These are phyloP conservation scores for Boletus sp. DNA, from an alignment of 768 basidiomycete genomes.

Conservation along the genomic window DNA sequence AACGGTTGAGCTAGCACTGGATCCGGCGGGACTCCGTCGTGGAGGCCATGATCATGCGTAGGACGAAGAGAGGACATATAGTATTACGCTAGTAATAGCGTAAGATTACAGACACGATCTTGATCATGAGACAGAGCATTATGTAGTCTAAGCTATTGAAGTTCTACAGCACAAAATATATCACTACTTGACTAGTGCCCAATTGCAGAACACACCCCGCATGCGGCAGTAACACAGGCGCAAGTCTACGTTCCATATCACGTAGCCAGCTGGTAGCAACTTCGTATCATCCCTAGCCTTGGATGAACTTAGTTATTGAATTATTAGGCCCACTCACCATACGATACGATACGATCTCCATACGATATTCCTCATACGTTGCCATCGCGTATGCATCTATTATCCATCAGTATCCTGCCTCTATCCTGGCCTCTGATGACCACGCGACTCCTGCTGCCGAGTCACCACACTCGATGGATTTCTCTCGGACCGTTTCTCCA, in stretches of 20 bases:
- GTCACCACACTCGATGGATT: not conserved
- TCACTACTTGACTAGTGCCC: not conserved
- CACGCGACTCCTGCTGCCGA: constrained; percentile 2
- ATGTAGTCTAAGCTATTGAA: too few relatives aligned
- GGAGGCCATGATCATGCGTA: too few relatives aligned
- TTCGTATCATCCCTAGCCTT: not conserved
- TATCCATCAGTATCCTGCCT: not conserved
- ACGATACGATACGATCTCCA: not conserved
- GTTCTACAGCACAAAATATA: not conserved
- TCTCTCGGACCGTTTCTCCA: not conserved
- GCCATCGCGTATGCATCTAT: not conserved
- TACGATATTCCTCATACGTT: not conserved
- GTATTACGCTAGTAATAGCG: too few relatives aligned
- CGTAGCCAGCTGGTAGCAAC: not conserved
- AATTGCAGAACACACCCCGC: not conserved
- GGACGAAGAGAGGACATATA: too few relatives aligned
- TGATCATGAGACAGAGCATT: not conserved
- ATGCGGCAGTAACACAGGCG: too few relatives aligned
- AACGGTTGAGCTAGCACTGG: too few relatives aligned
- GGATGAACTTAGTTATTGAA: too few relatives aligned
- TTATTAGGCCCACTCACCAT: too few relatives aligned
- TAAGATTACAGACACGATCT: too few relatives aligned
- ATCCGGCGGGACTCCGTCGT: too few relatives aligned
- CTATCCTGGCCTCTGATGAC: not conserved
- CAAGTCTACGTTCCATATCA: not conserved